Conservation (phyloP, 2,329 filamentous ascomycete genomes). For the Microdochium nivale region DNA sequence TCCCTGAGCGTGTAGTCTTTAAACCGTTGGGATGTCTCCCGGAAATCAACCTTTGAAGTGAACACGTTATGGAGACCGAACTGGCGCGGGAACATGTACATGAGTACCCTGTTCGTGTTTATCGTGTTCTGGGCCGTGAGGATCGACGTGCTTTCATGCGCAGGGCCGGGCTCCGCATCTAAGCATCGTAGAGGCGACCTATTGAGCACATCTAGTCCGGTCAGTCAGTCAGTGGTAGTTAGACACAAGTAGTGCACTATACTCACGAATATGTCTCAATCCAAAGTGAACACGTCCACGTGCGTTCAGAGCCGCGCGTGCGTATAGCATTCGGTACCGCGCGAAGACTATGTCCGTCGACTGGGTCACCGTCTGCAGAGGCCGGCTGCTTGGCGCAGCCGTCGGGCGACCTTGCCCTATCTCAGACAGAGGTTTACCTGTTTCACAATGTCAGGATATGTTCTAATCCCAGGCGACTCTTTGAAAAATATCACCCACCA, state of each 20-base stretch:
- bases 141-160: constrained; percentile 1
- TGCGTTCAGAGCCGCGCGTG: constrained; percentile 61
- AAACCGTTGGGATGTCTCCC: constrained; percentile 62
- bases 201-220: constrained; percentile 65
- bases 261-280: constrained; percentile 71
- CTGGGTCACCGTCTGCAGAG: constrained; percentile 12
- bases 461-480: too few relatives aligned
- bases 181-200: constrained; percentile 40
- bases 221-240: constrained; percentile 6
- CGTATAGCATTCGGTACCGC: constrained; percentile 80
- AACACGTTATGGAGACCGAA: constrained; percentile 93
- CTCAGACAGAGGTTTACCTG: constrained; percentile 44
- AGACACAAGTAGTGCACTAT: background rate
- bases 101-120: constrained; percentile 66
- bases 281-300: constrained; percentile 64
- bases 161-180: constrained; percentile 1
- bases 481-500: constrained; percentile 38
- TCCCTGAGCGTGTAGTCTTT: constrained; percentile 84
- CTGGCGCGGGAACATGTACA: constrained; percentile 89
- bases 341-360: constrained; percentile 64
- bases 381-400: background rate
- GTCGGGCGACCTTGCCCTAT: background rate
- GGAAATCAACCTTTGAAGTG: constrained; percentile 55
- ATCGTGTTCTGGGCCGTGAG: constrained; percentile 24
- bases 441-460: background rate